Evolutionary conservation across 176 grass and related monocot species (phyloP), one percentile per base, ranked within the genome.

Genomic region (Typha latifolia): DNA sequence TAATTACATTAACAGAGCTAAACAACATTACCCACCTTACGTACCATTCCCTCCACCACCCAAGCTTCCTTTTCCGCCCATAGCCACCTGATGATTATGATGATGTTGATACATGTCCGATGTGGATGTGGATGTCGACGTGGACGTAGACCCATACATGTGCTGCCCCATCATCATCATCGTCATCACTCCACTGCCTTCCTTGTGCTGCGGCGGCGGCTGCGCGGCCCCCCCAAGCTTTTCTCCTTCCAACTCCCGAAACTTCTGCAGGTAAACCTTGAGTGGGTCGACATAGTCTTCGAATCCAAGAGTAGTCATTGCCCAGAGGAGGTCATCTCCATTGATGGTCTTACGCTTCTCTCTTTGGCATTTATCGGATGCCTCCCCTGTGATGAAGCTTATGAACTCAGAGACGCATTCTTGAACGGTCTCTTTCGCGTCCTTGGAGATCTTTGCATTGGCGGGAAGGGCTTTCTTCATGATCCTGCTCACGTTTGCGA

Each of bases 271-370:
- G 74, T 96, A 96, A 62, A 86, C 71, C 88, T 89, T 96, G 72
- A 96, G 89, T 48, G 92, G 88, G 61, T 96, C 92, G 67, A 89
- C 66, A 76, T 96, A 96, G 61, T 96, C 92, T 78, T 96, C 88
- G 81, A 96, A 96, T 12, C 92, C 92, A 72, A 96, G 80, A 61
- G 87, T 96, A 62, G 85, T 86, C 88, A 91, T 91, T 73, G 92
- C 85, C 92, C 92, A 96, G 61, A 96, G 88, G 1, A 96, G 84
- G 79, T 96, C 92, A 76, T 96, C 92, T 52, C 92, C 92, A 69
- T 96, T 96, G 66, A 96, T 83, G 65, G 92, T 96, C 92, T 96
- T 96, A 62, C 92, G 72, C 84, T 96, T 96, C 85, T 96, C 92
- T 5, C 92, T 80, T 85, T 91, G 87, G 77, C 92, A 96, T 82